Conservation (phyloP, 805 yeast species). For the Saccharomyces paradoxus region DNA sequence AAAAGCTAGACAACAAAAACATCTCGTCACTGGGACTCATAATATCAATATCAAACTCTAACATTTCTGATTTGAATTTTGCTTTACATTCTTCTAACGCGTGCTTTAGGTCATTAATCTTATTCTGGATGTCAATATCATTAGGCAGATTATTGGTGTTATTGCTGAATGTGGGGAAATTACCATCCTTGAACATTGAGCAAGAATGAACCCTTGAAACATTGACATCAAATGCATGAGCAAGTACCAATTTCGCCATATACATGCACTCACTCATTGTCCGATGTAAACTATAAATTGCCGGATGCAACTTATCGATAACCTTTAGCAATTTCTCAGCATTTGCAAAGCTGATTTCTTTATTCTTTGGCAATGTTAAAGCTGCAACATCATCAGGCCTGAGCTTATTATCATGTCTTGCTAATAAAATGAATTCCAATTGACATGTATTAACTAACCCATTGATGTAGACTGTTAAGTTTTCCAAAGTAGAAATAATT, state of each 20-base stretch:
- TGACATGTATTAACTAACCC: constrained; percentile 44
- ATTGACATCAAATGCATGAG: constrained; percentile 36
- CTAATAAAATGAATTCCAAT: constrained; percentile 34
- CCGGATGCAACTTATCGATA: constrained; percentile 25
- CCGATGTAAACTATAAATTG: constrained; percentile 31
- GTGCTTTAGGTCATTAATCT: constrained; percentile 20
- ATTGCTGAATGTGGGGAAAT: constrained; percentile 7
- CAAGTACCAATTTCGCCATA: constrained; percentile 29
- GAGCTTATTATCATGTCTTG: constrained; percentile 12
- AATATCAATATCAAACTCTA: constrained; percentile 18
- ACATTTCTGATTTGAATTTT: constrained; percentile 29
- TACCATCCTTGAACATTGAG: constrained; percentile 12
- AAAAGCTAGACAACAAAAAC: constrained; percentile 42
- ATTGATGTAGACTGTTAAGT: constrained; percentile 30
- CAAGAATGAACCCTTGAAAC: constrained; percentile 14
- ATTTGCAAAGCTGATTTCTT: constrained; percentile 34
- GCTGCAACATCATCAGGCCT: not conserved
- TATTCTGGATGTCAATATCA: constrained; percentile 22
- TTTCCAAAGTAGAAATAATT: constrained; percentile 28
- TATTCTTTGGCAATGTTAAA: constrained; percentile 11
- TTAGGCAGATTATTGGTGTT: constrained; percentile 13
- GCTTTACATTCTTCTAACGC: constrained; percentile 32
- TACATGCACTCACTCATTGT: constrained; percentile 30
- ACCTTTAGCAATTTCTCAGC: constrained; percentile 27
- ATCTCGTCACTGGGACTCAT: constrained; percentile 42